Conservation (phyloP, 2,329 filamentous ascomycete genomes). For the Cladosporium sp. region DNA sequence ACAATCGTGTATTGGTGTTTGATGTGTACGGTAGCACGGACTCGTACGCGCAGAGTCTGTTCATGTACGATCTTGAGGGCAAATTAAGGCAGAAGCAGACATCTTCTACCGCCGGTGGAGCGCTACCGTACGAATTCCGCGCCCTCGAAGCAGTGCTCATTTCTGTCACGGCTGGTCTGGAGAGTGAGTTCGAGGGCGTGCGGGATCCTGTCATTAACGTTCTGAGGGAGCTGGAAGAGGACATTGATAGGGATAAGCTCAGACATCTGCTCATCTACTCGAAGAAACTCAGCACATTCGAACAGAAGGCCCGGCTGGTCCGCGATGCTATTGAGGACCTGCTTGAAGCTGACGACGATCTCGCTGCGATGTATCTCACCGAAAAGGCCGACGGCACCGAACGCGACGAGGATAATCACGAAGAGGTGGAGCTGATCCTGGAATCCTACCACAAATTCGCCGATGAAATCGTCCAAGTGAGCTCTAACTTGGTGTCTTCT, state of each 20-base stretch:
- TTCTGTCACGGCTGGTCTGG: slow-evolving; percentile 84
- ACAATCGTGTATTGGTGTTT: slow-evolving; percentile 89
- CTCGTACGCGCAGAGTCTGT: slow-evolving; percentile 90
- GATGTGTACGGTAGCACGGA: slow-evolving; percentile 93
- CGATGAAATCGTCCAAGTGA: slow-evolving; percentile 95
- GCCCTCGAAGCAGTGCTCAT: slow-evolving; percentile 93
- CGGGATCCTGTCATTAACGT: slow-evolving; percentile 87
- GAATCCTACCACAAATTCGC: slow-evolving; percentile 98
- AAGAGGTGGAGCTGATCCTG: slow-evolving; percentile 92
- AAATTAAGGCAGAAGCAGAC: slow-evolving; percentile 77
- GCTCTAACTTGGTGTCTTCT: slow-evolving; percentile 84
- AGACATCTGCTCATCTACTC: slow-evolving; percentile 86
- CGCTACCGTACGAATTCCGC: slow-evolving; percentile 89
- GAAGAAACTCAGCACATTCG: slow-evolving; percentile 93
- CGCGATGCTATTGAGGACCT: slow-evolving; percentile 93
- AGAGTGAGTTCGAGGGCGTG: slow-evolving; percentile 91
- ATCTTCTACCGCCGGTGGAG: slow-evolving; percentile 43
- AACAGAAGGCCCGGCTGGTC: slow-evolving; percentile 92
- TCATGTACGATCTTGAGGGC: slow-evolving; percentile 95
- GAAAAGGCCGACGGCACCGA: slow-evolving; percentile 73
- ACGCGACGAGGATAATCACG: slow-evolving; percentile 79
- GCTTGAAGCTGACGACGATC: slow-evolving; percentile 90
- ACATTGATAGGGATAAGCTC: slow-evolving; percentile 92
- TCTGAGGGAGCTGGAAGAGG: slow-evolving; percentile 85
- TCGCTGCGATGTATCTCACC: slow-evolving; percentile 90